A percentile compares a stretch with the other conserved stretches of the same genome.
Evolutionary conservation across 2,329 filamentous ascomycete genomes (phyloP).

Genomic region (Penicillium sp.): DNA sequence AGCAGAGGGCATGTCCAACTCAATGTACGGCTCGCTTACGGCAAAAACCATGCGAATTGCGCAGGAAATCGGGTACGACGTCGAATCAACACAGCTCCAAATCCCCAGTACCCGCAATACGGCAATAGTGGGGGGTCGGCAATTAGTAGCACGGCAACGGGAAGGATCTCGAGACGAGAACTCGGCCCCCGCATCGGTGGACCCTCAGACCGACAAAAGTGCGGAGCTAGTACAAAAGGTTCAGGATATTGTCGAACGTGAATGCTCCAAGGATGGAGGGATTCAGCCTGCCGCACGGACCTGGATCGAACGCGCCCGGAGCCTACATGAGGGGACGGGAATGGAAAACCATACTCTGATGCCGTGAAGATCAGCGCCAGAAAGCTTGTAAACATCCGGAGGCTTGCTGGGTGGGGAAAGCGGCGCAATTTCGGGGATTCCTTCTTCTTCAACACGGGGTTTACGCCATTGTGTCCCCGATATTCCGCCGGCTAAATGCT

Average conservation of each 20-base stretch:
- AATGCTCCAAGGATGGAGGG: constrained; percentile 48
- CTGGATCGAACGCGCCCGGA: constrained; percentile 55
- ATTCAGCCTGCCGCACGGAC: constrained; percentile 45
- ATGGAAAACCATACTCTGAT: background rate
- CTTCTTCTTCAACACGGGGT: background rate
- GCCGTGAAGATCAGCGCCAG: background rate
- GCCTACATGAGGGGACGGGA: constrained; percentile 44
- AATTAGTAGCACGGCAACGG: constrained; percentile 17
- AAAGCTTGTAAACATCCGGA: background rate
- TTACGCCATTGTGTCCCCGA: background rate
- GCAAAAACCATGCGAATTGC: constrained; percentile 73
- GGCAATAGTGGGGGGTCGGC: constrained; percentile 69
- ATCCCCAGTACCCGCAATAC: constrained; percentile 92
- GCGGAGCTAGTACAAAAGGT: constrained; percentile 48
- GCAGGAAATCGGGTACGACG: constrained; percentile 68
- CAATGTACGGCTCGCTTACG: constrained; percentile 81
- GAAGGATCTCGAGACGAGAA: background rate
- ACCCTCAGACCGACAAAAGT: background rate
- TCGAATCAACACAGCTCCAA: constrained; percentile 81
- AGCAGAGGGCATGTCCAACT: constrained; percentile 49
- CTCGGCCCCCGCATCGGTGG: background rate
- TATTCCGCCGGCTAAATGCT: background rate
- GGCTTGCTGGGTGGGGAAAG: background rate
- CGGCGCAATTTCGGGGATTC: constrained; percentile 1
- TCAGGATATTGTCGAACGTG: constrained; percentile 60